Evolutionary conservation across 305 asterid species (phyloP).

Genomic region (Stenogyne calaminthoides): DNA sequence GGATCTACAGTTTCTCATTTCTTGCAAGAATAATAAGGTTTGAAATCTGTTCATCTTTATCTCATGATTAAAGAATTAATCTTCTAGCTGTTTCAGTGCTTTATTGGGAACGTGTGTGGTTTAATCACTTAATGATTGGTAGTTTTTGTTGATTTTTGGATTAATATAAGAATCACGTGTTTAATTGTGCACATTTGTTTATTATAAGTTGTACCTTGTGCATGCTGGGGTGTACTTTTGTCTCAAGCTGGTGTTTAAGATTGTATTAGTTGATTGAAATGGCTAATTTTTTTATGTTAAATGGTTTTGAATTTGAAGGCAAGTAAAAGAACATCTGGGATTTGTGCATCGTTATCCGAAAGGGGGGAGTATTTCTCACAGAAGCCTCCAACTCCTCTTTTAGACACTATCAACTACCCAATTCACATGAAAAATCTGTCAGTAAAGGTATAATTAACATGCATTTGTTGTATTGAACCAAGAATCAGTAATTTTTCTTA

Average conservation of each 20-base stretch:
- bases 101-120: not conserved
- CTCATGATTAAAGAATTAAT: not conserved
- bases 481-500: not conserved
- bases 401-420: constrained; percentile 84
- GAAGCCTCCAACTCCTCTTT: constrained; percentile 85
- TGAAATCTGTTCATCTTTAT: constrained; percentile 2
- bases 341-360: constrained; percentile 61
- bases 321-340: constrained; percentile 50
- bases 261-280: constrained; percentile 32
- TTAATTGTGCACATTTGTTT: constrained; percentile 5
- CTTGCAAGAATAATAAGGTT: constrained; percentile 51
- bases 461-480: not conserved
- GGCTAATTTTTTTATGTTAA: constrained; percentile 21
- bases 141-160: not conserved
- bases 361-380: constrained; percentile 68
- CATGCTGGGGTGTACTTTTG: not conserved
- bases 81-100: not conserved
- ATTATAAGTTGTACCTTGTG: constrained; percentile 3
- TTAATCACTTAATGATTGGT: not conserved
- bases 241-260: constrained; percentile 22
- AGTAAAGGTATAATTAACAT: constrained; percentile 47
- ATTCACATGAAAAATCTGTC: constrained; percentile 84
- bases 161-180: not conserved
- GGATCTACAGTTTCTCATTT: constrained; percentile 47
- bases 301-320: constrained; percentile 32